A percentile compares a stretch with the other conserved stretches of the same genome.
Conservation (phyloP, 2,329 filamentous ascomycete genomes). For the Aspergillus arachidicola region DNA sequence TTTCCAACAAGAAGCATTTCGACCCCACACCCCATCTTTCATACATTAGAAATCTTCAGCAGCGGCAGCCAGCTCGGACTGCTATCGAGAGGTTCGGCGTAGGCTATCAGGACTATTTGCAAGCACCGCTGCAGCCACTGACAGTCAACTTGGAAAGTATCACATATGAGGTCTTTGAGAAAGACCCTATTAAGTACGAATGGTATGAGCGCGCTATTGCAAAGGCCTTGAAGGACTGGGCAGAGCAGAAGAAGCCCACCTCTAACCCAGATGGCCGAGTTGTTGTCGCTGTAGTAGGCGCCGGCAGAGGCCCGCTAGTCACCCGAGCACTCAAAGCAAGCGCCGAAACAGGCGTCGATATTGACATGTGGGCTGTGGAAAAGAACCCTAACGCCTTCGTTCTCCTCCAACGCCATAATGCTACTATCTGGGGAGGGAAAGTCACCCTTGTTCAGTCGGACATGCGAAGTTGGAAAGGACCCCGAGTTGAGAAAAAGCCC, state of each 20-base stretch:
- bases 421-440: constrained; percentile 73
- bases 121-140: constrained; percentile 89
- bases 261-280: constrained; percentile 72
- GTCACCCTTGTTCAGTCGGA: constrained; percentile 93
- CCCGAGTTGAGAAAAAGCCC: constrained; percentile 42
- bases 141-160: constrained; percentile 96
- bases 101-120: constrained; percentile 89
- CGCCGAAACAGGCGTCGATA: constrained; percentile 70
- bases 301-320: constrained; percentile 88
- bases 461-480: constrained; percentile 95
- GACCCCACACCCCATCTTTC: constrained; percentile 69
- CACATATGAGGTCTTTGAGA: constrained; percentile 98
- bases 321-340: constrained; percentile 84
- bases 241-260: constrained; percentile 69
- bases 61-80: constrained; percentile 70
- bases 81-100: constrained; percentile 68
- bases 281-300: constrained; percentile 88
- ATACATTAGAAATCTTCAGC: constrained; percentile 83
- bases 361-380: constrained; percentile 90
- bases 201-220: constrained; percentile 88
- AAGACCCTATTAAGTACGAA: constrained; percentile 95
- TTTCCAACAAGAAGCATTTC: constrained; percentile 52
- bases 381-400: constrained; percentile 99
- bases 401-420: constrained; percentile 83
- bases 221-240: constrained; percentile 80